Conservation (phyloP, 1,284 basidiomycete genomes). For the Neonothopanus nambi region DNA sequence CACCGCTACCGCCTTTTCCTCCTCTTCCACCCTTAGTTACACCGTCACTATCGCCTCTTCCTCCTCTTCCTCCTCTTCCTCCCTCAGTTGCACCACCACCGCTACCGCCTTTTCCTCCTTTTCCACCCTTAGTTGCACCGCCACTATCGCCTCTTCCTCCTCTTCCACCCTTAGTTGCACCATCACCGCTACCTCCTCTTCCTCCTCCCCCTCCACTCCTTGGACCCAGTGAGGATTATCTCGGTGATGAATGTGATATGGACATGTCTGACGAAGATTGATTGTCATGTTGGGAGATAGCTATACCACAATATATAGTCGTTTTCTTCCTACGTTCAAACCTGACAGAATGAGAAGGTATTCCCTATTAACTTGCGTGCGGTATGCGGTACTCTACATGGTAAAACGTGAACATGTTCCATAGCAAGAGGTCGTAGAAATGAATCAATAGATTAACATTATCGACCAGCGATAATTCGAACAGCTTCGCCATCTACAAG, state of each 20-base stretch:
- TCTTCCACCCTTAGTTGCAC: not conserved
- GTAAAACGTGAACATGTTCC: no score
- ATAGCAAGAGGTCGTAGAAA: not conserved
- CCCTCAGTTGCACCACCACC: not conserved
- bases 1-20: slow-evolving; percentile 6
- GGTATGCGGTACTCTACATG: no score
- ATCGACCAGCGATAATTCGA: slow-evolving; percentile 48
- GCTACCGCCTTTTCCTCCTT: slow-evolving; percentile 6
- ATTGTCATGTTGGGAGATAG: no score
- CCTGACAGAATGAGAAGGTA: not conserved
- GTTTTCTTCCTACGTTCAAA: no score
- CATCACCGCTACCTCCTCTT: slow-evolving; percentile 5
- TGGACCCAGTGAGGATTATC: not conserved
- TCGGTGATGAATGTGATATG: slow-evolving; percentile 17
- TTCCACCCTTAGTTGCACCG: not conserved
- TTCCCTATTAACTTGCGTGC: not conserved
- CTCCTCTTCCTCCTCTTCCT: slow-evolving; percentile 1
- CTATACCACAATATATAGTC: no score
- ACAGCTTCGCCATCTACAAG: slow-evolving; percentile 43
- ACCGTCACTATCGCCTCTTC: not conserved
- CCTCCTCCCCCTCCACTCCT: not conserved
- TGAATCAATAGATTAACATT: slow-evolving; percentile 12
- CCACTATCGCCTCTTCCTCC: not conserved
- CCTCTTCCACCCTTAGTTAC: not conserved
- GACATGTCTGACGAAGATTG: slow-evolving; percentile 19